Conservation (phyloP, 805 yeast genomes). For the Priceomyces carsonii region DNA sequence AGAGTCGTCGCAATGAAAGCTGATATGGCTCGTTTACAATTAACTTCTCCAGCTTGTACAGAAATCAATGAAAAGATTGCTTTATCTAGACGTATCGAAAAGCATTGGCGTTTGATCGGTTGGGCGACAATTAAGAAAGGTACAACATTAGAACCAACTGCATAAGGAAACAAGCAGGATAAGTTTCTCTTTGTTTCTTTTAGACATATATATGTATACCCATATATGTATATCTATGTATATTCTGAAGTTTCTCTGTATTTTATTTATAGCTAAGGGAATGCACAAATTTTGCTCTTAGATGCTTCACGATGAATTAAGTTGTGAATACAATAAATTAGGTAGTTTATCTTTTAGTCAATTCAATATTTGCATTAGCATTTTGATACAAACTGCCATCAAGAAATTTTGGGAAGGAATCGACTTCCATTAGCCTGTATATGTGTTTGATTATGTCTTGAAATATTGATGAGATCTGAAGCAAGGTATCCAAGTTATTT, state of each 20-base stretch:
- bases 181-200: slow-evolving; percentile 6
- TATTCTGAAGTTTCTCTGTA: slow-evolving; percentile 6
- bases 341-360: background rate
- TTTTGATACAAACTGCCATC: slow-evolving; percentile 22
- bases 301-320: no score
- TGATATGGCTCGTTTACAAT: slow-evolving; percentile 97
- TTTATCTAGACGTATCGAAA: slow-evolving; percentile 96
- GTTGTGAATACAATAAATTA: no score
- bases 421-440: slow-evolving; percentile 63
- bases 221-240: slow-evolving; percentile 5
- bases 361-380: slow-evolving; percentile 10
- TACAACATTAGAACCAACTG: slow-evolving; percentile 79
- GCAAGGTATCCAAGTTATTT: slow-evolving; percentile 13
- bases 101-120: slow-evolving; percentile 99
- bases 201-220: slow-evolving; percentile 6
- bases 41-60: slow-evolving; percentile 98
- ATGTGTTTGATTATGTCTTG: slow-evolving; percentile 51
- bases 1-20: slow-evolving; percentile 97
- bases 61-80: slow-evolving; percentile 98
- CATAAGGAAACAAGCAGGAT: no score
- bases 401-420: slow-evolving; percentile 72
- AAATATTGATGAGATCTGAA: slow-evolving; percentile 32
- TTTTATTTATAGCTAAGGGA: slow-evolving; percentile 21
- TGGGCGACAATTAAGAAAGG: slow-evolving; percentile 99
- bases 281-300: slow-evolving; percentile 4